Evolutionary conservation across 2,329 filamentous ascomycete species (phyloP), one percentile per base, ranked within the genome.

Genomic region (Nemania sp.): DNA sequence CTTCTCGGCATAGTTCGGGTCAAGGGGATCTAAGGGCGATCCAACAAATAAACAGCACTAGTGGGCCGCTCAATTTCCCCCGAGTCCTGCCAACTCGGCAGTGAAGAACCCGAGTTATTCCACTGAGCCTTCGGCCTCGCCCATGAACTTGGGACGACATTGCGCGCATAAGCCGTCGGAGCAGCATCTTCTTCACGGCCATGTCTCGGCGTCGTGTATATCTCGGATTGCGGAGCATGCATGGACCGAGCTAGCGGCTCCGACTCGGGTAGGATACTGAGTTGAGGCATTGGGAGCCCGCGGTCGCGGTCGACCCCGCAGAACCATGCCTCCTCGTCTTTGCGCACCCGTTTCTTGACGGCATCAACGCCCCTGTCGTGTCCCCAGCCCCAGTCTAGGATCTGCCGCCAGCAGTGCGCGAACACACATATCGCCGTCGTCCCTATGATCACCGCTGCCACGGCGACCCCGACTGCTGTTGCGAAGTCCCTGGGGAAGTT

Each of bases 371-470:
- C 20, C 15, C 8, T 24, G 18, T 10, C 20, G 15, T 18, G 10
- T 11, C 32, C 26, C 13, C 57, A 32, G 20, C 32, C 15, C 35
- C 62, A 55, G 45, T 65, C 59, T 8, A 72, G 41, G 38, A 75
- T 72, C 57, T 66, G 62, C 26, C 71, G 70, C 74, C 72, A 75
- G 62, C 66, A 74, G 64, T 75, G 72, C 15, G 74, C 70, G 62
- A 74, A 65, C n/a, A 69, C 71, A 62, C 73, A 75, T 43, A 75
- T 64, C 18, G 72, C 15, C 24, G 65, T 60, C 7, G 70, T 51
- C 29, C 64, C 54, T 7, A 72, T 26, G 1, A 71, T 53, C 7
- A 73, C 70, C n/a, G 57, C 57, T 1, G 66, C 35, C n/a, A 69
- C 59, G 32, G 52, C 68, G 1, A 74, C 61, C 3, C 59, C 70